Percentiles rank a stretch among this genome's conserved stretches.
Conservation (phyloP, 306 rosid genomes). For the Malus fusca region DNA sequence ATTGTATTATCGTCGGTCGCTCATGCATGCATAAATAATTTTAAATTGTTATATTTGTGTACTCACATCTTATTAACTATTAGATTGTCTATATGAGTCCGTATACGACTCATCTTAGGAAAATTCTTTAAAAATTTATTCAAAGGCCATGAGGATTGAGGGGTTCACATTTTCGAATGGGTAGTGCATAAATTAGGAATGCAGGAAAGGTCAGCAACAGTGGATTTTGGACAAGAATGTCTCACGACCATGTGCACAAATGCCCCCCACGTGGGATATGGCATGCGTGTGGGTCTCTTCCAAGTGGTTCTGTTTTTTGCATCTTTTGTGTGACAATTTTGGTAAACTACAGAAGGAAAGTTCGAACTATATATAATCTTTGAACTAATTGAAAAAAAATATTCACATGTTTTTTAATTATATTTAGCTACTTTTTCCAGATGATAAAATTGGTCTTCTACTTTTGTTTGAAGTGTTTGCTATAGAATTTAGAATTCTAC, state of each 20-base stretch:
- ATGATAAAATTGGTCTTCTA: neutral
- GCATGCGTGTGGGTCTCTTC: slow-evolving; percentile 64
- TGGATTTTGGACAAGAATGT: slow-evolving; percentile 51
- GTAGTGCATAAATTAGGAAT: neutral
- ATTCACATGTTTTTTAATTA: neutral
- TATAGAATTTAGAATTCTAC: neutral
- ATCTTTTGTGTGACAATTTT: slow-evolving; percentile 19
- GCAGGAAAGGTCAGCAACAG: slow-evolving; percentile 18
- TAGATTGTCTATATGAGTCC: too few species aligned
- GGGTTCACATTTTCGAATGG: neutral
- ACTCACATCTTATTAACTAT: neutral
- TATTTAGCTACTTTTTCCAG: neutral
- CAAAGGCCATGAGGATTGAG: neutral
- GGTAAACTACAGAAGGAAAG: slow-evolving; percentile 35
- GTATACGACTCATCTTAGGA: too few species aligned
- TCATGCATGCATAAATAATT: neutral
- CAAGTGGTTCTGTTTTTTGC: slow-evolving; percentile 30
- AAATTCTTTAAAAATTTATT: too few species aligned
- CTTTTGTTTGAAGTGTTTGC: neutral
- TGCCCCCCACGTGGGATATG: slow-evolving; percentile 67
- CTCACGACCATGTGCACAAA: slow-evolving; percentile 65
- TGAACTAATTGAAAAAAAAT: neutral
- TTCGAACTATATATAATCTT: neutral
- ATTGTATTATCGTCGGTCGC: neutral
- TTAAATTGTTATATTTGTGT: neutral